Base-by-base conservation (phyloP, 768 basidiomycete species). In the Phylloporus sp. region DNA sequence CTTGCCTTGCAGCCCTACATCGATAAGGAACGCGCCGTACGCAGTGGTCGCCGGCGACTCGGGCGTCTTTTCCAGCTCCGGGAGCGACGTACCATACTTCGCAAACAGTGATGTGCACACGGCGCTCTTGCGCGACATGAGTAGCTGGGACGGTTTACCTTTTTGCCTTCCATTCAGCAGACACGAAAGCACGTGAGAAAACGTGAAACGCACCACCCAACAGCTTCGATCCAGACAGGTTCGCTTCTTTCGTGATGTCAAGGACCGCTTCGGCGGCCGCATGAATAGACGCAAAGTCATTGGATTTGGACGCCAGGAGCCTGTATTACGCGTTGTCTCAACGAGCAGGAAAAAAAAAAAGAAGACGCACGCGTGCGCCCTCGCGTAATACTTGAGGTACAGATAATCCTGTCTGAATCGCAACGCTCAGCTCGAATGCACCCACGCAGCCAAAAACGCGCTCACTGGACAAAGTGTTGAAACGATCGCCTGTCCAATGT, bases 11-110 rank as follows among this genome's bases (percentile, higher is more conserved):
- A 47, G 22, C 11, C 46, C 46, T n/a, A 27, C 35, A 21, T 47
- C 46, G 21, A 47, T 47, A 9, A 47, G 40, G 32, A 44, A 47
- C 6, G 32, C 46, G n/a, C 40, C 46, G 11, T 47, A 47, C 26
- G 46, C 41, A 6, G 40, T 47, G 8, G 46, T 44, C 1, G 46
- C 40, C n/a, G 46, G 24, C 11, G 46, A 47, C 6, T 47, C 46
- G 15, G 33, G 40, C 2, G 32, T 44, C 40, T n/a, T 28, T 22
- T 47, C 46, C 24, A 34, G 17, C 2, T 44, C 46, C 15, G 14
- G 26, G 22, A 27, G 21, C 10, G 39, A 29, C 2, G 10, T 34
- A 9, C 40, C 32, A 24, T 32, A 47, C n/a, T 28, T 14, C 3
- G 32, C 26, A 17, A 33, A 43, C 7, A 32, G 34, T 1, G 46